Conservation (phyloP, 352 stramenopile species). For the Pythium chondricola region DNA sequence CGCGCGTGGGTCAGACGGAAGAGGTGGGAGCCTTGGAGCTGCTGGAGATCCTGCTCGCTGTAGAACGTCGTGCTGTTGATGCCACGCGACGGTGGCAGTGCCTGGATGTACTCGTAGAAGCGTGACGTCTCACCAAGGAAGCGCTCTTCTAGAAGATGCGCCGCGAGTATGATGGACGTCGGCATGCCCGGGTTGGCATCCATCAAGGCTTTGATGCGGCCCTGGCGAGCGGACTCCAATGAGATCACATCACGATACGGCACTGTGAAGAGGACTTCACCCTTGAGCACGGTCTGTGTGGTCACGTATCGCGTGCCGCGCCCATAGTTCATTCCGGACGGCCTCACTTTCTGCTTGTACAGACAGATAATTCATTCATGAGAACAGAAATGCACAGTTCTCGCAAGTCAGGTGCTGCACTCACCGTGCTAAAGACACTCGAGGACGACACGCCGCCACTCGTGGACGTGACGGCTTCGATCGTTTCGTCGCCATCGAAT, state of each 20-base stretch:
- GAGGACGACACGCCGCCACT: background rate
- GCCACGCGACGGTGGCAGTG: slow-evolving; percentile 2
- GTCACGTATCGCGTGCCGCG: slow-evolving; percentile 19
- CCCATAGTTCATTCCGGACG: slow-evolving; percentile 18
- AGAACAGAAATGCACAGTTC: background rate
- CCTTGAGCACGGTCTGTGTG: background rate
- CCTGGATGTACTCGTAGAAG: slow-evolving; percentile 16
- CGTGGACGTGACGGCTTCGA: background rate
- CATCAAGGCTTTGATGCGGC: slow-evolving; percentile 17
- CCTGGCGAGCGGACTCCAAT: slow-evolving; percentile 13
- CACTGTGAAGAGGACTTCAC: slow-evolving; percentile 21
- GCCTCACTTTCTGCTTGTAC: slow-evolving; percentile 15
- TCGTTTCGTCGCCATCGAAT: background rate
- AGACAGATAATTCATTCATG: no score
- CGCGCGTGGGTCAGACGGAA: slow-evolving; percentile 8
- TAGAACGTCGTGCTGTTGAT: slow-evolving; percentile 24
- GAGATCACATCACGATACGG: slow-evolving; percentile 19
- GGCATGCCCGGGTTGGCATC: slow-evolving; percentile 23
- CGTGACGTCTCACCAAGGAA: slow-evolving; percentile 15
- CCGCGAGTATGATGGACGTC: slow-evolving; percentile 11
- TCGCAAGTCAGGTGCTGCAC: background rate
- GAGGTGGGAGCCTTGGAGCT: slow-evolving; percentile 18
- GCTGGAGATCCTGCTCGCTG: slow-evolving; percentile 15
- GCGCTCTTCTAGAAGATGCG: slow-evolving; percentile 23
- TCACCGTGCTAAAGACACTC: background rate